A percentile compares a stretch with the other conserved stretches of the same genome.
These are phyloP conservation scores for Xylaria venustula DNA, from an alignment of 495 filamentous ascomycete species.

Conservation along the genomic window DNA sequence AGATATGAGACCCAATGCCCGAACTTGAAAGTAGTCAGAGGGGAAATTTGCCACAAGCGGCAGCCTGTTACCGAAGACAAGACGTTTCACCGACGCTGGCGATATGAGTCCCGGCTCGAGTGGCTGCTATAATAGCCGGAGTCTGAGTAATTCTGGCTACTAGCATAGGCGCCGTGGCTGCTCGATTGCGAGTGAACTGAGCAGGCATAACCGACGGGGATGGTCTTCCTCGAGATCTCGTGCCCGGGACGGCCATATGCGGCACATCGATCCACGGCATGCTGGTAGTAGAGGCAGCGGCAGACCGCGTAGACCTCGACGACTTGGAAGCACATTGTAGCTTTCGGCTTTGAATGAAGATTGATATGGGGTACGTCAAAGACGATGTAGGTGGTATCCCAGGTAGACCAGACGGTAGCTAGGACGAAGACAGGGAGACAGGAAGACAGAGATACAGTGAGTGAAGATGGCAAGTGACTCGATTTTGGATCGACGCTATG, in stretches of 20 bases:
- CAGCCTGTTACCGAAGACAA: slow-evolving; percentile 53
- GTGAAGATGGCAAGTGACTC: neutral
- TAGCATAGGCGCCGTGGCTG: slow-evolving; percentile 20
- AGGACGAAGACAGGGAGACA: neutral
- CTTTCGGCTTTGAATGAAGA: slow-evolving; percentile 9
- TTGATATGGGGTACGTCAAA: slow-evolving; percentile 20
- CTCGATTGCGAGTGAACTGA: slow-evolving; percentile 53
- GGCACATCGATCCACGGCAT: slow-evolving; percentile 72
- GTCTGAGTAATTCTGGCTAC: slow-evolving; percentile 44
- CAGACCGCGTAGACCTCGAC: slow-evolving; percentile 77
- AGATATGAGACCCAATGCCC: slow-evolving; percentile 48
- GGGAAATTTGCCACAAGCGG: slow-evolving; percentile 43
- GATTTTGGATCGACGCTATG: slow-evolving; percentile 10
- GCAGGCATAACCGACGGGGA: slow-evolving; percentile 81
- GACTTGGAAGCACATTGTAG: slow-evolving; percentile 69
- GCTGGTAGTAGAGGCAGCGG: slow-evolving; percentile 77
- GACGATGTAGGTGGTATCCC: slow-evolving; percentile 3
- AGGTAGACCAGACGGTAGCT: slow-evolving; percentile 1
- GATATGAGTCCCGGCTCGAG: slow-evolving; percentile 43
- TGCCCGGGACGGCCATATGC: slow-evolving; percentile 72
- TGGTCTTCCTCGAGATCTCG: slow-evolving; percentile 65
- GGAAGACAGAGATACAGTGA: neutral
- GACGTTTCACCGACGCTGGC: slow-evolving; percentile 50
- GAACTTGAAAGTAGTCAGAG: slow-evolving; percentile 45
- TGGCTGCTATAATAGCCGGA: slow-evolving; percentile 51